phyloP scores from a whole-genome alignment of 345 rosid genomes.

The Gossypium australe region DNA sequence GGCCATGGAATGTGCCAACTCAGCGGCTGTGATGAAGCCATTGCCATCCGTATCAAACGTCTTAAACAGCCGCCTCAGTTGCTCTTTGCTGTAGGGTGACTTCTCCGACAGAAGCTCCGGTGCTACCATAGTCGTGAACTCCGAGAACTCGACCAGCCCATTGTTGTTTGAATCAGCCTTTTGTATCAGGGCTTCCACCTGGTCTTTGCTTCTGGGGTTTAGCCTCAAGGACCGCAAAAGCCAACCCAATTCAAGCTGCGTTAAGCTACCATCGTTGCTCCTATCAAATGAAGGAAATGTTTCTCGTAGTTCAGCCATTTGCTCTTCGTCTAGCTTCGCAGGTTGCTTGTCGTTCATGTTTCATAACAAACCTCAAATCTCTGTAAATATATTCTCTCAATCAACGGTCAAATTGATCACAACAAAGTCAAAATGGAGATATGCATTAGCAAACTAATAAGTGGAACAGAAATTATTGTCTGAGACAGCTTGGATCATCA shows the following conservation, averaged over 20 bases:
- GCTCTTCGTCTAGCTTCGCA: conserved; percentile 64
- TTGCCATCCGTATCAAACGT: conserved; percentile 77
- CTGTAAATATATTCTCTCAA: neutral
- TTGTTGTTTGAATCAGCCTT: conserved; percentile 80
- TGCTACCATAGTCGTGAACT: conserved; percentile 68
- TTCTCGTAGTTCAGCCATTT: conserved; percentile 69
- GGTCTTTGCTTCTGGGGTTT: conserved; percentile 72
- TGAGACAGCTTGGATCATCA: neutral
- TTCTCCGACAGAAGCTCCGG: conserved; percentile 63
- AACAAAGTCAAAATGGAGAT: neutral
- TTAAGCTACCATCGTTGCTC: conserved; percentile 82
- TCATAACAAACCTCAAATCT: conserved; percentile 1
- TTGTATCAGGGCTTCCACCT: conserved; percentile 58
- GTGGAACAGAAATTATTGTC: neutral
- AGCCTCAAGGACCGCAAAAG: conserved; percentile 72
- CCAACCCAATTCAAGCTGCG: conserved; percentile 84
- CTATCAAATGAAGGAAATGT: conserved; percentile 82
- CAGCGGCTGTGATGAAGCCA: conserved; percentile 76
- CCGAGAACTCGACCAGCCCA: conserved; percentile 83
- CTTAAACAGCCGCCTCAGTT: conserved; percentile 55
- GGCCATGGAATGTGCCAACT: conserved; percentile 87
- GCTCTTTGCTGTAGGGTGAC: conserved; percentile 75
- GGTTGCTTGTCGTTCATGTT: conserved; percentile 45
- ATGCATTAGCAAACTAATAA: neutral
- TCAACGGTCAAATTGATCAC: neutral